Evolutionary conservation across 768 basidiomycete genomes (phyloP).

Genomic region (Rhizopogon roseolus): DNA sequence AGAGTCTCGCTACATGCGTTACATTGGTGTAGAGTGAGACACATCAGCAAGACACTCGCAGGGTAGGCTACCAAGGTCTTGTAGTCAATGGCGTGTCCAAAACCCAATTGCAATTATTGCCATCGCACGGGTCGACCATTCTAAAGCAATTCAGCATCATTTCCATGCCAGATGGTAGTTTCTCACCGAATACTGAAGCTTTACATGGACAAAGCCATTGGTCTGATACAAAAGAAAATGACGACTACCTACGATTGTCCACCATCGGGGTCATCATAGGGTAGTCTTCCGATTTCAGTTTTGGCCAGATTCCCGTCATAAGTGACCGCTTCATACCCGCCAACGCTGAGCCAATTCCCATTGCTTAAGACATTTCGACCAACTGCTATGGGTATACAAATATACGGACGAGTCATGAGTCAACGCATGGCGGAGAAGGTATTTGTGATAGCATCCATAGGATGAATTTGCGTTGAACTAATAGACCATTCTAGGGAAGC

Average conservation of each 20-base stretch:
- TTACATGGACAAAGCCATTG: conserved; percentile 14
- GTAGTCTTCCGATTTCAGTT: conserved; percentile 42
- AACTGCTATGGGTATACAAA: background rate
- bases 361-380: conserved; percentile 53
- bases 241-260: conserved; percentile 46
- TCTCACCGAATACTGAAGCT: conserved; percentile 8
- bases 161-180: background rate
- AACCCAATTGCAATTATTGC: conserved; percentile 58
- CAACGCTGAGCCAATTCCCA: conserved; percentile 79
- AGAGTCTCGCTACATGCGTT: conserved; percentile 46
- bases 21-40: background rate
- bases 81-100: conserved; percentile 41
- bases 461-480: conserved; percentile 46
- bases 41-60: conserved; percentile 37
- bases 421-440: conserved; percentile 72
- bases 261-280: conserved; percentile 61
- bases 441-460: conserved; percentile 79
- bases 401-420: background rate
- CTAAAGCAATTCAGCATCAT: conserved; percentile 25
- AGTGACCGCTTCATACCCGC: conserved; percentile 67
- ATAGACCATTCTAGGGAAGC: conserved; percentile 46
- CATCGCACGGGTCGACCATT: conserved; percentile 63
- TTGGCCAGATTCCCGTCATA: conserved; percentile 46
- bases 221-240: conserved; percentile 41
- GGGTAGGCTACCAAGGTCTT: conserved; percentile 72